These are phyloP conservation scores for Escallonia herrerae DNA, from an alignment of 129 eudicot genomes.

Conservation along the genomic window DNA sequence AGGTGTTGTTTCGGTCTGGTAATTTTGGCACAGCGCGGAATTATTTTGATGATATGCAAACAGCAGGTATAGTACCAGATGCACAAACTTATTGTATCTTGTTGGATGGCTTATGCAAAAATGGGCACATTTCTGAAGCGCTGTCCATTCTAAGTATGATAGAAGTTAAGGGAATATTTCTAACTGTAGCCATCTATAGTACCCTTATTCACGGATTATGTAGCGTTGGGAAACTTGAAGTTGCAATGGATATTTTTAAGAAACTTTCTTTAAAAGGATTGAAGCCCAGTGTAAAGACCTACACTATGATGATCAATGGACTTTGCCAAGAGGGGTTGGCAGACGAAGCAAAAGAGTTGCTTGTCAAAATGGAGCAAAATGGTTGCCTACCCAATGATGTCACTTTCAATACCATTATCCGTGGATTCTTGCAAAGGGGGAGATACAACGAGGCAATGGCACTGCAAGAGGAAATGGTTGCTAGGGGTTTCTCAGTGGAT, in stretches of 20 bases:
- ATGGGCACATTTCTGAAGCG: background rate
- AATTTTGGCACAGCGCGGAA: background rate
- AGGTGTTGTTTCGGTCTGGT: background rate
- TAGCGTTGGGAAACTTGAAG: slow-evolving; percentile 18
- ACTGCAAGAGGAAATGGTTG: too few relatives aligned
- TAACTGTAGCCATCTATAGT: slow-evolving; percentile 19
- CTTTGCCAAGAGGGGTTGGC: background rate
- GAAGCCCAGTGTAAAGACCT: background rate
- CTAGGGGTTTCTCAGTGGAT: too few relatives aligned
- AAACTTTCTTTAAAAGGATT: background rate
- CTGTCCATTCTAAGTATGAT: slow-evolving; percentile 23
- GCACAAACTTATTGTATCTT: background rate
- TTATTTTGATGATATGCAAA: background rate
- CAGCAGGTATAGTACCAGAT: background rate
- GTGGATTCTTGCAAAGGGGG: background rate
- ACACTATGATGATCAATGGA: background rate
- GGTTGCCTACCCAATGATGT: background rate
- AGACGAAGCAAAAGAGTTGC: background rate
- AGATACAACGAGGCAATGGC: too few relatives aligned
- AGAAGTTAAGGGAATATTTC: slow-evolving; percentile 14
- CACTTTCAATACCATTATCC: background rate
- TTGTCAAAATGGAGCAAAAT: background rate
- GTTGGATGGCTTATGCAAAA: background rate
- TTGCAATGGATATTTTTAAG: slow-evolving; percentile 19
- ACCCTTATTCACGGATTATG: slow-evolving; percentile 27